Conservation (phyloP, 768 basidiomycete species). For the Pisolithus microcarpus region DNA sequence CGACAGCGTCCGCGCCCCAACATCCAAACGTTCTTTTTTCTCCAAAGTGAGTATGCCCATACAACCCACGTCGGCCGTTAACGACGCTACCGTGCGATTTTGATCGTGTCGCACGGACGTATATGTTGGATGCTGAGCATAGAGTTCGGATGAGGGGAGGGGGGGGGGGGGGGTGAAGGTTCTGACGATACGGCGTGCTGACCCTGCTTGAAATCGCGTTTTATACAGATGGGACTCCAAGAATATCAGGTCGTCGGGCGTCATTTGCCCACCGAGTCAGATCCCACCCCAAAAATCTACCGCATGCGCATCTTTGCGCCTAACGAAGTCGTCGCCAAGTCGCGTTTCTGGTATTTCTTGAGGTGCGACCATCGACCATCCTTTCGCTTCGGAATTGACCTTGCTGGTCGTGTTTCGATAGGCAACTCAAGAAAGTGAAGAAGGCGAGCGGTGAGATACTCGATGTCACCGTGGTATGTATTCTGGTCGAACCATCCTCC, state of each 20-base stretch:
- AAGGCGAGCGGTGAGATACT: constrained; percentile 99
- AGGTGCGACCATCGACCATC: constrained; percentile 41
- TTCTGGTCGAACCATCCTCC: constrained; percentile 58
- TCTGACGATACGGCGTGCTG: too few species aligned
- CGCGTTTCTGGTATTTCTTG: constrained; percentile 99
- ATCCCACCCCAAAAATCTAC: constrained; percentile 95
- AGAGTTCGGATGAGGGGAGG: too few species aligned
- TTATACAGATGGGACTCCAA: constrained; percentile 36
- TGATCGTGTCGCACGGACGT: neutral
- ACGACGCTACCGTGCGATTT: neutral
- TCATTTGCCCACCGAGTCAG: constrained; percentile 88
- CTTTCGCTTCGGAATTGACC: neutral
- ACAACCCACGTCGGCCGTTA: too few species aligned
- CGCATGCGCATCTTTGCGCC: constrained; percentile 99
- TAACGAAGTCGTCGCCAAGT: constrained; percentile 98
- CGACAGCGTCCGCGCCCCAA: too few species aligned
- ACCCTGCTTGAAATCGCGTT: neutral
- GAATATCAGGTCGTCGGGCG: constrained; percentile 99
- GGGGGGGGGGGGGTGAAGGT: too few species aligned
- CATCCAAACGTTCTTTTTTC: too few species aligned
- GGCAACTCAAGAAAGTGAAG: constrained; percentile 99
- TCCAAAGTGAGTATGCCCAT: too few species aligned
- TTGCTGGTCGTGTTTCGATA: constrained; percentile 21
- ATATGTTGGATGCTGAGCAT: constrained; percentile 25
- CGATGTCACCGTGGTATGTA: constrained; percentile 93